Conservation (phyloP, 306 rosid species). For the Corylus heterophylla region DNA sequence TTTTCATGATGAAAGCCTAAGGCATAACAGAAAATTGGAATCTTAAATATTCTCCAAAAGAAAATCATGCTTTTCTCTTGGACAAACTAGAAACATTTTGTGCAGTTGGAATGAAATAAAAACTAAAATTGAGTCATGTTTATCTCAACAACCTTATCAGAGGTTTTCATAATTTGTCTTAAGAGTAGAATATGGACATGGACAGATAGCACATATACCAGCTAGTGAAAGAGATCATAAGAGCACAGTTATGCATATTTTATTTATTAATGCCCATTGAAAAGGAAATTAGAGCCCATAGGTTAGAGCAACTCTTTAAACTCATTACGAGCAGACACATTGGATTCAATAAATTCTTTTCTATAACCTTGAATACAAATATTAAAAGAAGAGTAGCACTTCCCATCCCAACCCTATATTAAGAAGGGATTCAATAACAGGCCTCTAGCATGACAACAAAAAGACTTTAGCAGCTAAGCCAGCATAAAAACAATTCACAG, state of each 20-base stretch:
- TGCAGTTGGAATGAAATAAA: neutral
- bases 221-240: neutral
- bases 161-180: neutral
- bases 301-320: neutral
- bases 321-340: neutral
- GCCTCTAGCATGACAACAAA: neutral
- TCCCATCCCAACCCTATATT: neutral
- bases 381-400: neutral
- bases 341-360: neutral
- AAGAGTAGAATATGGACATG: neutral
- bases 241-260: neutral
- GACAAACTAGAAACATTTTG: neutral
- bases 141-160: neutral
- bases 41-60: neutral
- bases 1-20: neutral
- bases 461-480: neutral
- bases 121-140: neutral
- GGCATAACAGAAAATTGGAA: neutral
- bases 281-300: neutral
- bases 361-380: neutral
- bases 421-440: neutral
- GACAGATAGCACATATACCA: neutral
- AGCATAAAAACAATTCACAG: neutral
- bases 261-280: neutral
- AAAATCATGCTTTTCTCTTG: neutral